Evolutionary conservation across 805 yeast species (phyloP).

Genomic region (Cyberlindnera mycetangii): DNA sequence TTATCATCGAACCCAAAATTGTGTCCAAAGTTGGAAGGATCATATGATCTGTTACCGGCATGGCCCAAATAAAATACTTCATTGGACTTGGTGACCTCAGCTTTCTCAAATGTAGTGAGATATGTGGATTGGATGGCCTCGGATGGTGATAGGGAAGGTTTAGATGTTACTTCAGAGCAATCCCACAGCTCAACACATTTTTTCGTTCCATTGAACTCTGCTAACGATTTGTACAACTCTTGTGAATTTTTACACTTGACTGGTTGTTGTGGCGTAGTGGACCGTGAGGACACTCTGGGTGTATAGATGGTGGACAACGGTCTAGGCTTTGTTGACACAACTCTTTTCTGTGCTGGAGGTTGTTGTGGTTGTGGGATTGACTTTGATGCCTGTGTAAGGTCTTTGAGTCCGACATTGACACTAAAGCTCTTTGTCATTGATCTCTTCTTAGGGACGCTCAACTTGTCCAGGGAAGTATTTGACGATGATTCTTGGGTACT

Average conservation of each 20-base stretch:
- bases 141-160: not conserved
- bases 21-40: conserved; percentile 10
- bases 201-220: conserved; percentile 17
- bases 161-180: not conserved
- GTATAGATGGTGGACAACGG: conserved; percentile 6
- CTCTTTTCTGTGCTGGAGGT: not conserved
- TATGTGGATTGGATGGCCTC: conserved; percentile 9
- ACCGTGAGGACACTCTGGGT: conserved; percentile 5
- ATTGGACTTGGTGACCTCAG: conserved; percentile 51
- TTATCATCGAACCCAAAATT: conserved; percentile 67
- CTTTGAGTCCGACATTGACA: conserved; percentile 17
- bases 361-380: not conserved
- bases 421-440: conserved; percentile 22
- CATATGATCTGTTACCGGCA: conserved; percentile 2
- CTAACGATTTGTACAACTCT: conserved; percentile 13
- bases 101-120: conserved; percentile 55
- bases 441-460: conserved; percentile 18
- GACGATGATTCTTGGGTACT: not conserved
- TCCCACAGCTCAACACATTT: conserved; percentile 9
- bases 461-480: not conserved
- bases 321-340: conserved; percentile 4
- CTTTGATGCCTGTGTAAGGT: conserved; percentile 10
- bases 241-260: conserved; percentile 8
- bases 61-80: conserved; percentile 51
- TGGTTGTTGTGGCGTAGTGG: conserved; percentile 4